These are phyloP conservation scores for Mortierella sp. DNA, from an alignment of 371 early-diverging fungal genomes.

Conservation along the genomic window DNA sequence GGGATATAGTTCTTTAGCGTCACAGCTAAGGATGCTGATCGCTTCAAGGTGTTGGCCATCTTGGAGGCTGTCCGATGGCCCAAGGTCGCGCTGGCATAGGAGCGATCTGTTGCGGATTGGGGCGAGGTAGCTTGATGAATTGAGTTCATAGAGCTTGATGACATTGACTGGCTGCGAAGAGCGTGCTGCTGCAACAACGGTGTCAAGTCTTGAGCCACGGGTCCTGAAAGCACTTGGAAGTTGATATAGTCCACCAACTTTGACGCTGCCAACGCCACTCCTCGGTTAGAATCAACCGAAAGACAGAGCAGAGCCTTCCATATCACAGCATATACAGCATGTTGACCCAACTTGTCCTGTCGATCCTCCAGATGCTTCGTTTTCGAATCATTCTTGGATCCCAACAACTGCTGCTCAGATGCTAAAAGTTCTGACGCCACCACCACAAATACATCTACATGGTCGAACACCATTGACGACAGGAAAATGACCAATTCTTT, in stretches of 20 bases:
- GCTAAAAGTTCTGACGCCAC: slow-evolving; percentile 78
- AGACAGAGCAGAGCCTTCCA: slow-evolving; percentile 86
- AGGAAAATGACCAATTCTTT: slow-evolving; percentile 82
- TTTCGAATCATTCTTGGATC: slow-evolving; percentile 27
- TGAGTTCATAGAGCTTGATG: slow-evolving; percentile 20
- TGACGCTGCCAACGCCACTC: slow-evolving; percentile 74
- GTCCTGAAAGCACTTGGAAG: slow-evolving; percentile 59
- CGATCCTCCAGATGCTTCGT: slow-evolving; percentile 26
- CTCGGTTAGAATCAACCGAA: slow-evolving; percentile 83
- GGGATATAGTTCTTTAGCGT: slow-evolving; percentile 52
- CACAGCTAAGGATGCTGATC: slow-evolving; percentile 61
- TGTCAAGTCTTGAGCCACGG: slow-evolving; percentile 32
- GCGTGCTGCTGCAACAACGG: slow-evolving; percentile 52
- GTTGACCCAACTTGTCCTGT: slow-evolving; percentile 36
- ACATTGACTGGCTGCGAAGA: slow-evolving; percentile 20
- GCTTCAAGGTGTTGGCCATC: slow-evolving; percentile 58
- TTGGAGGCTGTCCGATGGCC: slow-evolving; percentile 30
- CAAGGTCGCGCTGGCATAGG: slow-evolving; percentile 27
- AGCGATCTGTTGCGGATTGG: slow-evolving; percentile 15
- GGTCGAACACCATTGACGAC: slow-evolving; percentile 74
- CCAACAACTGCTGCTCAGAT: slow-evolving; percentile 60
- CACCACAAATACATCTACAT: slow-evolving; percentile 69
- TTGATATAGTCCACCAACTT: slow-evolving; percentile 83
- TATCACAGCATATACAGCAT: slow-evolving; percentile 71
- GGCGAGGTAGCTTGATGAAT: slow-evolving; percentile 17